Conservation (phyloP, 1,139 yeast species). For the Nadsonia starkeyi-henricii region DNA sequence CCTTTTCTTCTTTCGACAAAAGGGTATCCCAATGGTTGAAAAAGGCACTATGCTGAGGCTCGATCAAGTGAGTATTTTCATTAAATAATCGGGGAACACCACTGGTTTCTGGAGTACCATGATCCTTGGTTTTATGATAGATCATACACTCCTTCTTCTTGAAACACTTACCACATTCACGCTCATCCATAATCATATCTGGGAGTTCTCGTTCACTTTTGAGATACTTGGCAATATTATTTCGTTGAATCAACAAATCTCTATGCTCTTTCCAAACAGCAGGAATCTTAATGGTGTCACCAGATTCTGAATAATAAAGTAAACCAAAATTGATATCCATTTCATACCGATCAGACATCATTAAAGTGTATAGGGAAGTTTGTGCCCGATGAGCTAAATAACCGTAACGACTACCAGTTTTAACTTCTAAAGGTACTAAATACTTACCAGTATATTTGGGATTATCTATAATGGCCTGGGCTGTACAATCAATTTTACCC, state of each 20-base stretch:
- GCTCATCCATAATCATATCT: constrained; percentile 35
- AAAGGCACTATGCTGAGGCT: constrained; percentile 35
- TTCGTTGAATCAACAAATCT: constrained; percentile 58
- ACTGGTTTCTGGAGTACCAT: constrained; percentile 34
- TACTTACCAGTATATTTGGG: constrained; percentile 25
- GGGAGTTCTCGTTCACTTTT: constrained; percentile 37
- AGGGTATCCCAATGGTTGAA: constrained; percentile 61
- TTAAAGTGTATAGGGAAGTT: constrained; percentile 67
- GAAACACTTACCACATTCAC: constrained; percentile 58
- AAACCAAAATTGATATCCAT: constrained; percentile 51
- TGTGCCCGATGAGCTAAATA: constrained; percentile 72
- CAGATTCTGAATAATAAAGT: constrained; percentile 58
- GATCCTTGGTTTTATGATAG: constrained; percentile 44
- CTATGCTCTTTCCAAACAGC: constrained; percentile 35
- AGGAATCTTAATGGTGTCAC: constrained; percentile 34
- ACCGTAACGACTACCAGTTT: constrained; percentile 53
- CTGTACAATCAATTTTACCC: constrained; percentile 82
- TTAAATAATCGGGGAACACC: constrained; percentile 29
- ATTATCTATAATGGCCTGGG: constrained; percentile 32
- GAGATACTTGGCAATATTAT: constrained; percentile 48
- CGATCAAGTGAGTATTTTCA: constrained; percentile 38
- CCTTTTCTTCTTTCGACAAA: constrained; percentile 61
- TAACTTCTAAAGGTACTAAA: constrained; percentile 74
- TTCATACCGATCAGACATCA: constrained; percentile 68
- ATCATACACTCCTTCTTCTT: constrained; percentile 54